Percentiles rank a stretch among this genome's conserved stretches.
These are phyloP conservation scores for Scolecobasidium constrictum DNA, from an alignment of 2,329 filamentous ascomycete species.

Conservation along the genomic window DNA sequence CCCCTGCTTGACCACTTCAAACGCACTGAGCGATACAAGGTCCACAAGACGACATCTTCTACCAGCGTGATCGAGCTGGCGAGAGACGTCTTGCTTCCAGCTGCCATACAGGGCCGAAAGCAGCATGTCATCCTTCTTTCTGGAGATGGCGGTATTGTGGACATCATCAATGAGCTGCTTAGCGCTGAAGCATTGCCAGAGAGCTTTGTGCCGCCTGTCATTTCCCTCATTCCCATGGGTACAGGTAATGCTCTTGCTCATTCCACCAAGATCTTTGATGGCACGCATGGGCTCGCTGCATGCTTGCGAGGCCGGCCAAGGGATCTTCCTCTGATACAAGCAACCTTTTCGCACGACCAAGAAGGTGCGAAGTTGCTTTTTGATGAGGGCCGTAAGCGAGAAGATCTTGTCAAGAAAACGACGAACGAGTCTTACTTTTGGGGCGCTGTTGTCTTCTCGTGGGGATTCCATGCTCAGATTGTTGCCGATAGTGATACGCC, in stretches of 20 bases:
- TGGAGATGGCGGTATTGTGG: constrained; percentile 78
- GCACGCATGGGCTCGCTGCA: constrained; percentile 29
- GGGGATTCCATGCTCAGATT: constrained; percentile 79
- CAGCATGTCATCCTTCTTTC: constrained; percentile 66
- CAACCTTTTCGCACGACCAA: constrained; percentile 28
- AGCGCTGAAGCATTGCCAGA: constrained; percentile 9
- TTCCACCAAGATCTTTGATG: constrained; percentile 23
- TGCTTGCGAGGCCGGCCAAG: constrained; percentile 24
- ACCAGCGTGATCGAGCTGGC: constrained; percentile 57
- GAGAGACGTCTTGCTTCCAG: constrained; percentile 33
- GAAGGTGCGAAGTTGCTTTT: constrained; percentile 30
- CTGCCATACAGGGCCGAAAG: constrained; percentile 34
- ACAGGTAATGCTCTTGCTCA: constrained; percentile 40
- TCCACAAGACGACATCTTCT: constrained; percentile 53
- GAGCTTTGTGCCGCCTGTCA: constrained; percentile 40
- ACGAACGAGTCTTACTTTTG: constrained; percentile 32
- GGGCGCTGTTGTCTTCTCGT: constrained; percentile 78
- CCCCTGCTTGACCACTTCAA: constrained; percentile 31
- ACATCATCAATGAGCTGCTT: constrained; percentile 61
- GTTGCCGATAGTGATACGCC: constrained; percentile 86
- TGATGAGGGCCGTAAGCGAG: constrained; percentile 34
- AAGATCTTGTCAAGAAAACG: constrained; percentile 19
- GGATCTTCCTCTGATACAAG: constrained; percentile 32
- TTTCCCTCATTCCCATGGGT: constrained; percentile 43
- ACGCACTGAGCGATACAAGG: constrained; percentile 30